Evolutionary conservation across 192 early-diverging fungal species (phyloP).

Genomic region (Podila horticola): DNA sequence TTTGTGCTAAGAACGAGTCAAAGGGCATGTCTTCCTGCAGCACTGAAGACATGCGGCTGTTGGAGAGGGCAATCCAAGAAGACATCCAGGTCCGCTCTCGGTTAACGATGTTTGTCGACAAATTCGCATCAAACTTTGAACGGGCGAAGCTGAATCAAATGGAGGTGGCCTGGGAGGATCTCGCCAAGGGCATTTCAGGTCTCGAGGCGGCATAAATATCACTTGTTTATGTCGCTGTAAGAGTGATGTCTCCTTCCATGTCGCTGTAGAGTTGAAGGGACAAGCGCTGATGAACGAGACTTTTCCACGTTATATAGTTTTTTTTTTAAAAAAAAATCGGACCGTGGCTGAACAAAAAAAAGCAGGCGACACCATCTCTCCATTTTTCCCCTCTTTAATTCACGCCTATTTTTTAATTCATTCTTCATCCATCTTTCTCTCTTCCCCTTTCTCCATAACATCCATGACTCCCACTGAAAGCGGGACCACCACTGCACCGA

Average conservation of each 20-base stretch:
- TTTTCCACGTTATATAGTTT: too few relatives aligned
- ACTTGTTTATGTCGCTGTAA: too few relatives aligned
- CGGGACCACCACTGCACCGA: not conserved
- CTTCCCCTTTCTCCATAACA: not conserved
- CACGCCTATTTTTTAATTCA: not conserved
- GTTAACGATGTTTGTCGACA: constrained; percentile 39
- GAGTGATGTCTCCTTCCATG: too few relatives aligned
- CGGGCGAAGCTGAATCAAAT: constrained; percentile 22
- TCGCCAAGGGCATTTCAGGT: not conserved
- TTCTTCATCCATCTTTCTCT: not conserved
- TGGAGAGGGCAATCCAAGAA: constrained; percentile 9
- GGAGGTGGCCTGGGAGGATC: constrained; percentile 26
- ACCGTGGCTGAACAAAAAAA: too few relatives aligned
- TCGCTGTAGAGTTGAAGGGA: not conserved
- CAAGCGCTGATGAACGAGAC: not conserved
- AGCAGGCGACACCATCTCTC: not conserved
- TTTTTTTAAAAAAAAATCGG: too few relatives aligned
- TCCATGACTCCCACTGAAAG: not conserved
- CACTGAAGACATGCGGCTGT: too few relatives aligned
- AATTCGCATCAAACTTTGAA: constrained; percentile 43
- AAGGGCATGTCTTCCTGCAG: too few relatives aligned
- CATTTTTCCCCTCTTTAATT: not conserved
- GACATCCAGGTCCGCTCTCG: constrained; percentile 22
- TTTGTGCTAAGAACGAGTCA: too few relatives aligned
- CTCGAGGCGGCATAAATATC: not conserved